phyloP scores from a whole-genome alignment of 2,329 filamentous ascomycete species.

The Simplicillium sp. region DNA sequence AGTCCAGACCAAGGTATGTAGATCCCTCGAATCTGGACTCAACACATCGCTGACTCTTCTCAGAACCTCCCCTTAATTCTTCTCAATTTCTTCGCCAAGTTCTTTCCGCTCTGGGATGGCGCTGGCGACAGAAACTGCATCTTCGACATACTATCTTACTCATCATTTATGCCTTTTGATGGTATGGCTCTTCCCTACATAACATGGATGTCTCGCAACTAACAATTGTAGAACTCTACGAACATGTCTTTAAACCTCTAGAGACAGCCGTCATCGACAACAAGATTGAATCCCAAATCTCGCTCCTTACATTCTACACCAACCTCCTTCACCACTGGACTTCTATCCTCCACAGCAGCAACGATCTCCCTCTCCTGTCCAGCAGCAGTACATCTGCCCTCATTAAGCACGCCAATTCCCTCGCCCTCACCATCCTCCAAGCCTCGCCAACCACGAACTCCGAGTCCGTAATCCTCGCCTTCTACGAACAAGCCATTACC shows the following conservation, averaged over 20 bases:
- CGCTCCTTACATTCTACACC: conserved; percentile 59
- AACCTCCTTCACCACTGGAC: conserved; percentile 54
- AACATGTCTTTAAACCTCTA: conserved; percentile 37
- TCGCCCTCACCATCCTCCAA: conserved; percentile 53
- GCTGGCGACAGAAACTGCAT: conserved; percentile 40
- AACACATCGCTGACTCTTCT: background rate
- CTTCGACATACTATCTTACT: conserved; percentile 47
- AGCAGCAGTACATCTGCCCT: conserved; percentile 30
- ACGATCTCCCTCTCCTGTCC: conserved; percentile 23
- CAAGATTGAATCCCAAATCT: conserved; percentile 40
- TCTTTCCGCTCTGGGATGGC: conserved; percentile 56
- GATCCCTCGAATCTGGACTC: background rate
- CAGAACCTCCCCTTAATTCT: conserved; percentile 38
- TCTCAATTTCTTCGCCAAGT: conserved; percentile 38
- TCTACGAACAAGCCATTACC: conserved; percentile 54
- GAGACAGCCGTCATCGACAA: conserved; percentile 42
- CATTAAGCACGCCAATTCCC: conserved; percentile 39
- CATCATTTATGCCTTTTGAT: conserved; percentile 45
- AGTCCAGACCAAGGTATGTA: conserved; percentile 42
- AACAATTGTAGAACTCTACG: conserved; percentile 34
- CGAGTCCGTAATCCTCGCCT: conserved; percentile 53
- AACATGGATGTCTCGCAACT: conserved; percentile 12
- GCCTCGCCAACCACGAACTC: conserved; percentile 30
- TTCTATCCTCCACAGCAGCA: conserved; percentile 29
- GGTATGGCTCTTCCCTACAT: conserved; percentile 26